Conservation (phyloP, 805 yeast genomes). For the Candida oleophila region DNA sequence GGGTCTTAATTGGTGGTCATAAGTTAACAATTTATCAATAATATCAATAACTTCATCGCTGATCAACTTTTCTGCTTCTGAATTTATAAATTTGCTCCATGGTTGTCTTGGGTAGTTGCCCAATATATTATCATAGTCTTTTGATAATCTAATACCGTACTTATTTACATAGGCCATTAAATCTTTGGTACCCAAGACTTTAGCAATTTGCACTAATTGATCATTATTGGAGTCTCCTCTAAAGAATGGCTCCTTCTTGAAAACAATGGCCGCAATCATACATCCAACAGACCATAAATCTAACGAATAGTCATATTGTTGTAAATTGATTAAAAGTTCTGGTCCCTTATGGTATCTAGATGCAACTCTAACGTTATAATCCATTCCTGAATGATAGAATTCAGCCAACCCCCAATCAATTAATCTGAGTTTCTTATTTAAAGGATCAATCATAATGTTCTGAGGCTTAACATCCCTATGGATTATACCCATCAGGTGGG, state of each 20-base stretch:
- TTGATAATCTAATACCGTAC: conserved; percentile 67
- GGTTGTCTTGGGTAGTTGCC: conserved; percentile 66
- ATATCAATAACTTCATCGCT: conserved; percentile 63
- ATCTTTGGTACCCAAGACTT: conserved; percentile 83
- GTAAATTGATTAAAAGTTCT: conserved; percentile 77
- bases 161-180: conserved; percentile 63
- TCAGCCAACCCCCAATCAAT: conserved; percentile 97
- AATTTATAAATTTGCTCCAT: conserved; percentile 62
- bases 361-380: conserved; percentile 89
- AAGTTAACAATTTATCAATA: conserved; percentile 68
- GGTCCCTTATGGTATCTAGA: conserved; percentile 92
- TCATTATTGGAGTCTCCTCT: conserved; percentile 90
- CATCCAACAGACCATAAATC: conserved; percentile 93
- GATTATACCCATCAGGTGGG: conserved; percentile 93
- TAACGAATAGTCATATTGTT: conserved; percentile 82
- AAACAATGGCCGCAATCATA: conserved; percentile 84
- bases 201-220: conserved; percentile 86
- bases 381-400: conserved; percentile 85
- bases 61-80: conserved; percentile 50
- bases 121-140: conserved; percentile 71
- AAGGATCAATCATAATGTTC: conserved; percentile 89
- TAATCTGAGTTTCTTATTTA: conserved; percentile 56
- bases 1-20: conserved; percentile 84
- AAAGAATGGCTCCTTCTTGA: conserved; percentile 88
- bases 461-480: conserved; percentile 95